Base-by-base conservation (phyloP, 225 moss, liverwort and hornwort species). In the Climacium dendroides region DNA sequence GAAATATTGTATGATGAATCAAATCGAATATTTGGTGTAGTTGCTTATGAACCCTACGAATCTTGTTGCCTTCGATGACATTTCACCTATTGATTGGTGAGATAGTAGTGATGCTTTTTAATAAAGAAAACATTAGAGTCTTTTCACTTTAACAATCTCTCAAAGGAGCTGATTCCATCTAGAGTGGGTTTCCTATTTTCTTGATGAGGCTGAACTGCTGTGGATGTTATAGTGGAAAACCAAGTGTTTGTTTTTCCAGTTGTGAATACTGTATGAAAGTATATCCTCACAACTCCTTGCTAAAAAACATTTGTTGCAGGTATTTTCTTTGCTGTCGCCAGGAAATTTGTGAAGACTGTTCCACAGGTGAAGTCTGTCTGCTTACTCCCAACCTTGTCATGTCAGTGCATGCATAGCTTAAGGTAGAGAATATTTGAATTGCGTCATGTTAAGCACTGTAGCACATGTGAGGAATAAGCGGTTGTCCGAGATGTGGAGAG, bases 341-440 rank as follows among this genome's bases (percentile, higher is more conserved):
- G 60, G 1, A 90, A 86, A 58, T 53, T 92, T 32, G 13, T 91
- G 86, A 93, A 93, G 88, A 91, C 79, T 60, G 50, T 74, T 83
- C 89, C 90, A 43, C 90, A 91, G 89, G 93, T 93, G 89, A 82
- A 43, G 11, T 81, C 47, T 50, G 41, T 67, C 52, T 50, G 37
- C 77, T 55, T 83, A 26, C 60, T 59, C 14, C 43, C 73, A 79
- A 66, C 29, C 54, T 82, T 76, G 34, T 50, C 58, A 84, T 81
- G 39, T 62, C 71, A 65, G 48, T 81, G 73, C 72, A 80, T 89
- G 57, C 17, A 71, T 47, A 82, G 52, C 80, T 86, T 20, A 35
- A 37, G 55, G 87, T 41, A 73, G 19, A n/a, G 14, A 17, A 35
- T 28, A 7, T 37, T 81, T 34, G 10, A n/a, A 26, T 74, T 28